Conservation (phyloP, 2,329 filamentous ascomycete genomes). For the Purpureocillium takamizusanense region DNA sequence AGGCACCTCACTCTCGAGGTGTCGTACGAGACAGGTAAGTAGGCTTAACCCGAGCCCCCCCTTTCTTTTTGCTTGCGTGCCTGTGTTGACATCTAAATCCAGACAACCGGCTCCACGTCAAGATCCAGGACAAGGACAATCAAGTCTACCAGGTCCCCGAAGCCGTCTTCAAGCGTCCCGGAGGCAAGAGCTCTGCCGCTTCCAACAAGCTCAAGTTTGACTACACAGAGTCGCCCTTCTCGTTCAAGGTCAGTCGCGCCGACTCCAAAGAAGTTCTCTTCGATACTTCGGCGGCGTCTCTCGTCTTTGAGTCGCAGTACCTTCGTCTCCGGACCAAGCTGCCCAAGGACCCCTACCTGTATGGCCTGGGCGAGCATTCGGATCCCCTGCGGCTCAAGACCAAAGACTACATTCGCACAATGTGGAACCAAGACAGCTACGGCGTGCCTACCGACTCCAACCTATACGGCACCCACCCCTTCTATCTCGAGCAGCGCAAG, state of each 20-base stretch:
- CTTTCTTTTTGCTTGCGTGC: not conserved
- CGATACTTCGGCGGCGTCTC: conserved; percentile 54
- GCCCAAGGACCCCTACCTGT: conserved; percentile 60
- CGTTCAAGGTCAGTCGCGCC: conserved; percentile 47
- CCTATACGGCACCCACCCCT: conserved; percentile 67
- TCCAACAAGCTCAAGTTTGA: conserved; percentile 37
- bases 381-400: conserved; percentile 62
- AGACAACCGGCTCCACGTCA: conserved; percentile 64
- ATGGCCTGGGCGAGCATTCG: conserved; percentile 71
- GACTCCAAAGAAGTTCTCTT: conserved; percentile 47
- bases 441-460: conserved; percentile 53
- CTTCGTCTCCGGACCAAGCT: conserved; percentile 62
- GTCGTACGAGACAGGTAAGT: conserved; percentile 20
- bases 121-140: conserved; percentile 62
- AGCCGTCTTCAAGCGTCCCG: conserved; percentile 51
- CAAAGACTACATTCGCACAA: conserved; percentile 50
- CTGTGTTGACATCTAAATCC: not conserved
- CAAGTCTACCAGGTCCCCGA: conserved; percentile 69
- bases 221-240: conserved; percentile 47
- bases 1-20: conserved; percentile 57
- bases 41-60: conserved; percentile 20
- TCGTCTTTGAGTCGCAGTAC: conserved; percentile 75
- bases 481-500: conserved; percentile 55
- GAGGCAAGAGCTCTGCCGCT: conserved; percentile 10
- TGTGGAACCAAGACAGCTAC: conserved; percentile 64